phyloP scores from a whole-genome alignment of 78 protist genomes.

The Cavenderia fasciculata region DNA sequence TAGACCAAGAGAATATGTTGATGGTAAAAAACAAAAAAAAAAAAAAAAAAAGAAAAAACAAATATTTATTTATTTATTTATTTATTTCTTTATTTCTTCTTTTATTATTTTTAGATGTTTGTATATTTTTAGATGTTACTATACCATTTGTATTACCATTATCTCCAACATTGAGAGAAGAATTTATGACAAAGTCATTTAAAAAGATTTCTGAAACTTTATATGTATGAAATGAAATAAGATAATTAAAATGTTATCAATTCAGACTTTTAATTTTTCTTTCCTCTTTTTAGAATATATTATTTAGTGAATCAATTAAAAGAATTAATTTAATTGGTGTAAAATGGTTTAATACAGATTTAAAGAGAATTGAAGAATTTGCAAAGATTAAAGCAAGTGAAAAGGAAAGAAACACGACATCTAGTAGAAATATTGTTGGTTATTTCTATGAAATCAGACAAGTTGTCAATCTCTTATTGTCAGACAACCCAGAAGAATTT shows the following conservation, averaged over 20 bases:
- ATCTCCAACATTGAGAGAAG: constrained; percentile 28
- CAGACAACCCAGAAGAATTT: constrained; percentile 57
- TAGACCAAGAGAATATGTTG: constrained; percentile 46
- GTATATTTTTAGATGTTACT: constrained; percentile 43
- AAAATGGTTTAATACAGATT: constrained; percentile 41
- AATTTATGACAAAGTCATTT: constrained; percentile 59
- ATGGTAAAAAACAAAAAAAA: constrained; percentile 6
- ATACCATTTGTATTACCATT: constrained; percentile 44
- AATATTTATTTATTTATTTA: background rate
- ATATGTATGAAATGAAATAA: background rate
- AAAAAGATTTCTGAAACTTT: constrained; percentile 51
- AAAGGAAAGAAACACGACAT: constrained; percentile 30
- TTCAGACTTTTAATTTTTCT: no score
- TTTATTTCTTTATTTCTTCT: background rate
- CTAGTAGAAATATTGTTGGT: constrained; percentile 61
- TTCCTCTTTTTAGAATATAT: background rate
- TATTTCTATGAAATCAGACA: constrained; percentile 46
- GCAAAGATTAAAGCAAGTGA: constrained; percentile 28
- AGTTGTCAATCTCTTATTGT: constrained; percentile 4
- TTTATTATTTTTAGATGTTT: constrained; percentile 16
- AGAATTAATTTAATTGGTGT: constrained; percentile 46
- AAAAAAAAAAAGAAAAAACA: no score
- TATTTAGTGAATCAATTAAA: constrained; percentile 28
- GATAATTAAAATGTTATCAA: no score
- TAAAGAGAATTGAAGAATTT: constrained; percentile 25